Evolutionary conservation across 331 rosid species (phyloP).

Genomic region (Saraca asoca): DNA sequence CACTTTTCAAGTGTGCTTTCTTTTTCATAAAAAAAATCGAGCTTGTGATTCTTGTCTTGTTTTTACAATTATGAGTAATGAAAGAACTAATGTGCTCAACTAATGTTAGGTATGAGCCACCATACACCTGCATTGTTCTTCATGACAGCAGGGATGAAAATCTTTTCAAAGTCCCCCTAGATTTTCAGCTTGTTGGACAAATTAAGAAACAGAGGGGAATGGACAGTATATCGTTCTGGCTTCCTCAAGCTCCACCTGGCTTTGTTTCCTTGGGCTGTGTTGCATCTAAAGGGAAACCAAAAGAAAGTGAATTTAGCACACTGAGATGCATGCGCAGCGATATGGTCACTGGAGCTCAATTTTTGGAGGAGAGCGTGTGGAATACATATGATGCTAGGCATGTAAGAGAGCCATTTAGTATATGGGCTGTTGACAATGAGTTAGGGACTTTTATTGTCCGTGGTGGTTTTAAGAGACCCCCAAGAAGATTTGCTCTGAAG

Average conservation of each 20-base stretch:
- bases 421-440: conserved; percentile 88
- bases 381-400: conserved; percentile 74
- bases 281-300: conserved; percentile 80
- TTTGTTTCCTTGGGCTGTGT: conserved; percentile 90
- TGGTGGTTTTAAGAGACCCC: conserved; percentile 85
- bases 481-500: conserved; percentile 86
- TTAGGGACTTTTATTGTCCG: conserved; percentile 85
- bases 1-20: conserved; percentile 18
- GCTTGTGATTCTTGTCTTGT: conserved; percentile 25
- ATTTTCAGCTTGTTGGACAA: conserved; percentile 81
- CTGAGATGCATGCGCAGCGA: conserved; percentile 88
- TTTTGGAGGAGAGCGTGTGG: conserved; percentile 87
- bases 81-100: conserved; percentile 26
- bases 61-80: conserved; percentile 12
- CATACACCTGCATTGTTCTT: conserved; percentile 81
- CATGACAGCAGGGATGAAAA: conserved; percentile 71
- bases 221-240: conserved; percentile 85
- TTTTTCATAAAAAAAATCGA: background rate
- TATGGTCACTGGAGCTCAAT: conserved; percentile 76
- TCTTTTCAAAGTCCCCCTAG: conserved; percentile 69
- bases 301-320: conserved; percentile 64
- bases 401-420: conserved; percentile 64
- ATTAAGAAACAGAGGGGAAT: conserved; percentile 87
- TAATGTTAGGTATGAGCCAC: conserved; percentile 81
- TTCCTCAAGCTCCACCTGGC: conserved; percentile 95